These are phyloP conservation scores for Leccinellum rugosiceps DNA, from an alignment of 768 basidiomycete species.

Conservation along the genomic window DNA sequence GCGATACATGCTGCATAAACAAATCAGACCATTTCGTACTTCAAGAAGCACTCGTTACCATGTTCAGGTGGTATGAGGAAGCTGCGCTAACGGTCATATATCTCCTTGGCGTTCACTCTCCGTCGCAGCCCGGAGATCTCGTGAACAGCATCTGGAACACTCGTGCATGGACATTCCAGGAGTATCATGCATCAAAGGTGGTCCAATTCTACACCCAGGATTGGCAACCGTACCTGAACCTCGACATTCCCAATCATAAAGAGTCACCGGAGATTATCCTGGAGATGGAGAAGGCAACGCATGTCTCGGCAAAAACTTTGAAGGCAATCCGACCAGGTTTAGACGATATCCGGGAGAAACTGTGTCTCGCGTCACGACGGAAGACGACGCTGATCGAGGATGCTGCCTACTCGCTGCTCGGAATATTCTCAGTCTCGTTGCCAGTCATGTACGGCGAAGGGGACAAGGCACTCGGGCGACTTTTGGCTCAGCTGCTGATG, in stretches of 20 bases:
- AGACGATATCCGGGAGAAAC: neutral
- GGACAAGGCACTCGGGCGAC: neutral
- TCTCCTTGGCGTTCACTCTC: neutral
- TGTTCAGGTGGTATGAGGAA: neutral
- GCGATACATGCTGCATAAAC: neutral
- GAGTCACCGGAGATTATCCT: neutral
- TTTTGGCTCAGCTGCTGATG: neutral
- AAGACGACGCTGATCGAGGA: neutral
- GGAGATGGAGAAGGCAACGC: neutral
- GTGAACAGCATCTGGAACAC: neutral
- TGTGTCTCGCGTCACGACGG: neutral
- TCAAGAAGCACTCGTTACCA: neutral
- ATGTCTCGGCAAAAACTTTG: neutral
- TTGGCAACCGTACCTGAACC: neutral
- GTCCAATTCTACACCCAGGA: neutral
- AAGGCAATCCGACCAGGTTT: neutral
- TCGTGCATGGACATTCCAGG: neutral
- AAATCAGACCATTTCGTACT: neutral
- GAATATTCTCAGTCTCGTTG: neutral
- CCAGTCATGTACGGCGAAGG: neutral
- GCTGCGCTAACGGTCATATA: neutral
- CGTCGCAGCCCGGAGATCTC: neutral
- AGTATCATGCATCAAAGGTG: neutral
- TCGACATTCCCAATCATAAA: neutral
- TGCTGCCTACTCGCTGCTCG: neutral